Evolutionary conservation across 805 yeast species (phyloP), one percentile per base, ranked within the genome.

Genomic region (Candida endomychidarum): DNA sequence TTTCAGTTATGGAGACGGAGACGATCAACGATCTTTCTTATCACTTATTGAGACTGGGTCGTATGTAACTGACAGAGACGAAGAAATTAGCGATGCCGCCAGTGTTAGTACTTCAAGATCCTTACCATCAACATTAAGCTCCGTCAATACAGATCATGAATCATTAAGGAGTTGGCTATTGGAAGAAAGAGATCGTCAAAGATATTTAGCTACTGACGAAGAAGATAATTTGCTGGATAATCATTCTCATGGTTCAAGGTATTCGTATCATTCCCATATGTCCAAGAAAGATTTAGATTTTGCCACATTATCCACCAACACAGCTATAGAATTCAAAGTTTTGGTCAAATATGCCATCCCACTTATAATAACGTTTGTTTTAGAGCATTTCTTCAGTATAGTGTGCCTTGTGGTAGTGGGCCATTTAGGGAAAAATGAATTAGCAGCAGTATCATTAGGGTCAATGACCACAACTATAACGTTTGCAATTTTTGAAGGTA

Each of bases 381-480:
- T 70, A 31, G 74, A 70, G 50, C 74, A 70, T 47, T 57, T 69
- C 42, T 69, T 69, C 51, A 61, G 71, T 22, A 64, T 69, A 17
- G 70, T 70, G 14, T 61, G 70, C 34, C 51, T 70, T 36, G 47
- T 70, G 19, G 74, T 69, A 25, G 75, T 69, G 29, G 75, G 75
- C 2, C 73, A 67, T 46, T 51, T 70, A 41, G 75, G 75, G 10
- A 68, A 65, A 29, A 63, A 56, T 34, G 74, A 69, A 51, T 59
- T 70, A 41, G 75, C 74, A 0, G 74, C 75, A 3, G 74, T 69
- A 2, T 67, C 74, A 8, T 55, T 70, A 32, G 75, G 67, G 0
- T 57, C 70, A 11, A 70, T 70, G 75, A 59, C 71, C 2, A 57
- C 72, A 8, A 68, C 73, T 10, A 67, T 70, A 21, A 61, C 74